Evolutionary conservation across 495 filamentous ascomycete species (phyloP), one percentile per base, ranked within the genome.

Genomic region (Lepraria neglecta): DNA sequence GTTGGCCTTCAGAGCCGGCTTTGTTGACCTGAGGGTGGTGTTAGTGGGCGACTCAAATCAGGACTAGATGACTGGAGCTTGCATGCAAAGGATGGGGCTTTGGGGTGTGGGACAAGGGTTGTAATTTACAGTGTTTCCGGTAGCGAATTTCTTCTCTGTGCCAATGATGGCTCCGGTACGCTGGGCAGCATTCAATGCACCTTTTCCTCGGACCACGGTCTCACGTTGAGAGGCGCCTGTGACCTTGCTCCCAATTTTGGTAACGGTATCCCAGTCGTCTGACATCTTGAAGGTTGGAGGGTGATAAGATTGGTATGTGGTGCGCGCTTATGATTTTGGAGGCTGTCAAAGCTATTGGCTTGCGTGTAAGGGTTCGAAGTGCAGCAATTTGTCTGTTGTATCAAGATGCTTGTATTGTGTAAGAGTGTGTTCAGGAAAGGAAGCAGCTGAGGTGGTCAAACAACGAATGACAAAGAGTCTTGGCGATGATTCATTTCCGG

Each of bases 241-340:
- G 69, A 81, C 77, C 76, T 89, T 92, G 80, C 81, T 86, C 66
- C 94, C 94, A 71, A 99, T 99, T 82, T 90, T 95, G 72, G 91
- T 95, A 66, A 88, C 87, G 64, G 78, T 74, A 68, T 96, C 89
- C 92, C 92, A 96, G 67, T 95, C 87, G 69, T 81, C 82, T 59
- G 78, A 80, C 81, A 86, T 83, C 51, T 56, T 79, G 68, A 58
- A 40, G 19, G 27, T 45, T 14, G 12, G 58, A 9, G n/a, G 21
- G n/a, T 1, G 31, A 19, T 19, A 4, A 19, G 19, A 0, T 54
- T 21, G 17, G 19, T 4, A 24, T 31, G 6, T n/a, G 33, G 24
- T 19, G 9, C 6, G 45, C 10, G 4, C 14, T 35, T 12, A 9
- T 35, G 30, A 9, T 5, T 31, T 35, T 7, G 17, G 19, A 17